Evolutionary conservation across 257 asterid genomes (phyloP).

Genomic region (Handroanthus guayacan): DNA sequence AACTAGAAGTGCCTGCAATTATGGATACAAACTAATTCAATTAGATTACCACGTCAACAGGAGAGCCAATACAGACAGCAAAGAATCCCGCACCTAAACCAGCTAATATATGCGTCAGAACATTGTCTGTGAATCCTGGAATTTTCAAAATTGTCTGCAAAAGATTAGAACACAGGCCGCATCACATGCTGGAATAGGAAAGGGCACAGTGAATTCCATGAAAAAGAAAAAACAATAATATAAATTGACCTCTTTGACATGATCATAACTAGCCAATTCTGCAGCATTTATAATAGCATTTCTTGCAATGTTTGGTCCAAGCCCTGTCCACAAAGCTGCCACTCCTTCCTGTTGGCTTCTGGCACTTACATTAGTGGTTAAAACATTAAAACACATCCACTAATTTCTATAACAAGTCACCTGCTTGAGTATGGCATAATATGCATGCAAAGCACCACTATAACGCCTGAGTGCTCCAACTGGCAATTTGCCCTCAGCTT

Average conservation of each 20-base stretch:
- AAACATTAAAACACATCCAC: constrained; percentile 29
- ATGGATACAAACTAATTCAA: constrained; percentile 11
- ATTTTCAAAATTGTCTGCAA: constrained; percentile 71
- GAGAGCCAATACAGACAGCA: constrained; percentile 96
- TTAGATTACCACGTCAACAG: constrained; percentile 88
- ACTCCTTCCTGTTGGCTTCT: constrained; percentile 81
- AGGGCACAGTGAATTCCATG: constrained; percentile 26
- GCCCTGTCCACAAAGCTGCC: constrained; percentile 93
- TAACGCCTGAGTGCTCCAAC: constrained; percentile 76
- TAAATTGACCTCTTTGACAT: constrained; percentile 73
- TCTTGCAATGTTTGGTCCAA: constrained; percentile 91
- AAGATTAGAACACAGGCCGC: constrained; percentile 39
- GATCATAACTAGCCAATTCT: constrained; percentile 94
- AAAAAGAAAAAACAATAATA: background rate
- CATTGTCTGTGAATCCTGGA: constrained; percentile 84
- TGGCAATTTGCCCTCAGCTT: constrained; percentile 86
- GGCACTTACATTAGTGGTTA: constrained; percentile 40
- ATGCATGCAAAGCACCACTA: constrained; percentile 87
- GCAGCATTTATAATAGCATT: constrained; percentile 95
- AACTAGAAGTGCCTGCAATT: constrained; percentile 13
- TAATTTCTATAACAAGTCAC: constrained; percentile 46
- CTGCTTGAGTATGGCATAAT: constrained; percentile 77
- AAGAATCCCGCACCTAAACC: constrained; percentile 97
- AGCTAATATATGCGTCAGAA: constrained; percentile 81
- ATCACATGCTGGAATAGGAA: constrained; percentile 22